phyloP scores from a whole-genome alignment of 2,329 filamentous ascomycete species.

The Neofusicoccum sp. region DNA sequence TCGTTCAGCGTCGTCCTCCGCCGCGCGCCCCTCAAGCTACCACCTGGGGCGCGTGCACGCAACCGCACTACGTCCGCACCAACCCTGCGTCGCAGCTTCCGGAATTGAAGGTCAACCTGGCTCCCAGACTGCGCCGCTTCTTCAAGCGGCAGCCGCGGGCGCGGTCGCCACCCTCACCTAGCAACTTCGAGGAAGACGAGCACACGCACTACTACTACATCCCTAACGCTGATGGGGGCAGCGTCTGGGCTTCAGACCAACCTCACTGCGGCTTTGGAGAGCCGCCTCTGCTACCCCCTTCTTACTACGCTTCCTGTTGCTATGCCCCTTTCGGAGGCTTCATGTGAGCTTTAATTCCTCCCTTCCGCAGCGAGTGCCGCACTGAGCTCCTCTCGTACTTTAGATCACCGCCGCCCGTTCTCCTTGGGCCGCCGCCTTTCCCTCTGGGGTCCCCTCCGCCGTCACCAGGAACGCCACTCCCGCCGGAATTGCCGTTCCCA shows the following conservation, averaged over 20 bases:
- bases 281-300: too few relatives aligned
- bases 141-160: background rate
- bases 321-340: background rate
- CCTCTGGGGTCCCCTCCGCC: background rate
- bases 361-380: background rate
- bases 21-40: background rate
- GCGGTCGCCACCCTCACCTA: background rate
- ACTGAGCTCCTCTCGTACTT: background rate
- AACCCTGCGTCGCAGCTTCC: background rate
- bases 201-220: background rate
- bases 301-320: constrained; percentile 1
- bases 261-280: background rate
- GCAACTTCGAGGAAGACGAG: background rate
- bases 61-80: background rate
- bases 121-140: background rate
- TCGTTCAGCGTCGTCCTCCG: background rate
- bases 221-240: background rate
- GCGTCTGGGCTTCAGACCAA: background rate
- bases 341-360: background rate
- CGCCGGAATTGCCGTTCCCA: background rate
- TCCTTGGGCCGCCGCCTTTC: background rate
- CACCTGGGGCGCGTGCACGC: background rate
- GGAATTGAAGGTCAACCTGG: background rate
- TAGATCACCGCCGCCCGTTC: background rate
- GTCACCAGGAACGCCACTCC: background rate